Evolutionary conservation across 2,329 filamentous ascomycete species (phyloP).

Genomic region (Tolypocladium sp.): DNA sequence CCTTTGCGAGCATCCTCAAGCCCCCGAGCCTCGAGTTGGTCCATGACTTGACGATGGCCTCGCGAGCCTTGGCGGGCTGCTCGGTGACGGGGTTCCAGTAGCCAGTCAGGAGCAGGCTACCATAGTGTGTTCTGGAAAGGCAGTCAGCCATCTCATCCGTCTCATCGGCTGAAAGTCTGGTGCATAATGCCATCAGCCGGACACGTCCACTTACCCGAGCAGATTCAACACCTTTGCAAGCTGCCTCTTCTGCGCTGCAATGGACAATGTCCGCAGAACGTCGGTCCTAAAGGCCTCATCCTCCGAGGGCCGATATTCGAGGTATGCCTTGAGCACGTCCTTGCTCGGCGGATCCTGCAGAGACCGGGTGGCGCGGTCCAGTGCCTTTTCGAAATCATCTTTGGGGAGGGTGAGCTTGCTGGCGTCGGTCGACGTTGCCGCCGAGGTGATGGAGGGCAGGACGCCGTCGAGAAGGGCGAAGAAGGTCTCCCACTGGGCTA

Average conservation of each 20-base stretch:
- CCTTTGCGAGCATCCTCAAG: conserved; percentile 46
- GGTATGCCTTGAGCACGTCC: conserved; percentile 39
- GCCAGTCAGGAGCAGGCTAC: conserved; percentile 59
- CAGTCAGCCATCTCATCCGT: background rate
- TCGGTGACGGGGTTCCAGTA: conserved; percentile 51
- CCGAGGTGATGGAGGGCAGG: conserved; percentile 47
- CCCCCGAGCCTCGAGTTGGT: conserved; percentile 42
- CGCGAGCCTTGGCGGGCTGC: conserved; percentile 50
- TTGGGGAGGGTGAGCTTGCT: conserved; percentile 35
- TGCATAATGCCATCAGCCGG: background rate
- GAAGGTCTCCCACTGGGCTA: conserved; percentile 44
- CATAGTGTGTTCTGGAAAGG: conserved; percentile 45
- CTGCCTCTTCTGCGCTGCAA: conserved; percentile 23
- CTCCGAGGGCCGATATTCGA: conserved; percentile 41
- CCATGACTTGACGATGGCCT: conserved; percentile 57
- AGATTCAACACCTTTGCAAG: conserved; percentile 29
- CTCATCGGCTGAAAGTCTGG: background rate
- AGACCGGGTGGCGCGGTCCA: conserved; percentile 26
- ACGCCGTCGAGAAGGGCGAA: conserved; percentile 47
- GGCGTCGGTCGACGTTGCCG: conserved; percentile 19
- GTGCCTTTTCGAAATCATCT: conserved; percentile 36
- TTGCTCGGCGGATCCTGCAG: conserved; percentile 29
- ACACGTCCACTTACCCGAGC: conserved; percentile 32
- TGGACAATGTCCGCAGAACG: conserved; percentile 32
- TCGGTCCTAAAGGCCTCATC: conserved; percentile 43